phyloP scores from a whole-genome alignment of 78 protist species.

The Guillardia theta region DNA sequence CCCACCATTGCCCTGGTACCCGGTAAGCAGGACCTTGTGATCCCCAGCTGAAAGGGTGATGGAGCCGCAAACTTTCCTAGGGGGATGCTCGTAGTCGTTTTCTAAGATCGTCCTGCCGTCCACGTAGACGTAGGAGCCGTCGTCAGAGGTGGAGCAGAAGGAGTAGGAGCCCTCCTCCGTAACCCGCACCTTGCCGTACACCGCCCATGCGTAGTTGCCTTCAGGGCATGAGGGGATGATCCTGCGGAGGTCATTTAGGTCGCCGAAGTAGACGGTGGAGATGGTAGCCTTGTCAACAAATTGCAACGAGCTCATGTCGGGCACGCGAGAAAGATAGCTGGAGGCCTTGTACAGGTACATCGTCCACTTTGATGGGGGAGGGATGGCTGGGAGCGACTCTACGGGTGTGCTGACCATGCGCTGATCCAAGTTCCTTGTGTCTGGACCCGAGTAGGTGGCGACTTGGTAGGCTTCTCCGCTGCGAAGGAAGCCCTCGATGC shows the following conservation, averaged over 20 bases:
- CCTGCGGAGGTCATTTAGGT: neutral
- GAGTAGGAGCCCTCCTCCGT: neutral
- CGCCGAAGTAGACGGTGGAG: neutral
- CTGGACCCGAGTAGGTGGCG: neutral
- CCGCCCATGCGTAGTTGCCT: neutral
- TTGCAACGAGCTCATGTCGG: neutral
- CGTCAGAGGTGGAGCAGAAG: neutral
- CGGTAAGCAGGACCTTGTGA: neutral
- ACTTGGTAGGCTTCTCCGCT: neutral
- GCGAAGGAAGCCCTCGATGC: conserved; percentile 13
- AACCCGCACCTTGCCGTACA: neutral
- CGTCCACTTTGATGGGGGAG: neutral
- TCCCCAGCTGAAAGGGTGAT: neutral
- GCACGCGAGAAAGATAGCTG: no score
- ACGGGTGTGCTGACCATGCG: neutral
- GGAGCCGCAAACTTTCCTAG: no score
- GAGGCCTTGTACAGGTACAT: neutral
- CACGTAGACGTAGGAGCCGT: neutral
- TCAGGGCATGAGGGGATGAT: neutral
- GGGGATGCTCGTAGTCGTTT: neutral
- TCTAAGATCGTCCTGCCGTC: neutral
- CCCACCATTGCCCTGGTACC: neutral
- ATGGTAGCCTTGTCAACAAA: neutral
- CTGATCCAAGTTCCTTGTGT: neutral
- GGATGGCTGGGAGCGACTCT: neutral